Evolutionary conservation across 2,329 filamentous ascomycete species (phyloP).

Genomic region (Pseudogymnoascus sp.): DNA sequence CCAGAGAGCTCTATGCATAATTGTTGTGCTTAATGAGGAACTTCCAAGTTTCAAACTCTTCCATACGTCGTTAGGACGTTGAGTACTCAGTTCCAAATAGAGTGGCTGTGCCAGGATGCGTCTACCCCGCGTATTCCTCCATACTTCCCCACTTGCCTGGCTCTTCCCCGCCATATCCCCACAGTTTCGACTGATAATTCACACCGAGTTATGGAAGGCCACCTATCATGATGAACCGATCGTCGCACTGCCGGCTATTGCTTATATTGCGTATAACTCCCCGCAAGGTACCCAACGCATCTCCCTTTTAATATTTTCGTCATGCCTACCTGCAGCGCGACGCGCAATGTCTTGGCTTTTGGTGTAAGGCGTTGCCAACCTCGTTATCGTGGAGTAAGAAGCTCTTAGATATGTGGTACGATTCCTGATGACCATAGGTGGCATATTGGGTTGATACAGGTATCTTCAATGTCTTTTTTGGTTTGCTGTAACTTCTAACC

Average conservation of each 20-base stretch:
- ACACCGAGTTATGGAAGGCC: not conserved
- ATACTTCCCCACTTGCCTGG: not conserved
- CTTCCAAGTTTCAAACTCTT: not conserved
- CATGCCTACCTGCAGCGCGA: not conserved
- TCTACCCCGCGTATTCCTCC: constrained; percentile 1
- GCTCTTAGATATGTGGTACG: not conserved
- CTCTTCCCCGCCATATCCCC: not conserved
- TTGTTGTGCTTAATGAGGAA: not conserved
- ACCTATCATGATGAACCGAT: not conserved
- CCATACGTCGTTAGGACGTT: not conserved
- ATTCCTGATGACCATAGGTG: not conserved
- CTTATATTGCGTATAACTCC: not conserved
- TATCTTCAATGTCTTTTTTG: not conserved
- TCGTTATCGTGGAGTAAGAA: not conserved
- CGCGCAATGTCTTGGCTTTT: not conserved
- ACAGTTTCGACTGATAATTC: not conserved
- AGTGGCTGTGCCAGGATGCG: not conserved
- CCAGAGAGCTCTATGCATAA: not conserved
- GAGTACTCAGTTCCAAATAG: not conserved
- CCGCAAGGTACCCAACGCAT: not conserved
- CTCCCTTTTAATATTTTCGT: not conserved
- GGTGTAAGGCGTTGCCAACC: not conserved
- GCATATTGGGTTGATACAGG: not conserved
- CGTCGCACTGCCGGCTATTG: not conserved
- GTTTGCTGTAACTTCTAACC: not conserved